These are phyloP conservation scores for Pisolithus marmoratus DNA, from an alignment of 768 basidiomycete species.

Conservation along the genomic window DNA sequence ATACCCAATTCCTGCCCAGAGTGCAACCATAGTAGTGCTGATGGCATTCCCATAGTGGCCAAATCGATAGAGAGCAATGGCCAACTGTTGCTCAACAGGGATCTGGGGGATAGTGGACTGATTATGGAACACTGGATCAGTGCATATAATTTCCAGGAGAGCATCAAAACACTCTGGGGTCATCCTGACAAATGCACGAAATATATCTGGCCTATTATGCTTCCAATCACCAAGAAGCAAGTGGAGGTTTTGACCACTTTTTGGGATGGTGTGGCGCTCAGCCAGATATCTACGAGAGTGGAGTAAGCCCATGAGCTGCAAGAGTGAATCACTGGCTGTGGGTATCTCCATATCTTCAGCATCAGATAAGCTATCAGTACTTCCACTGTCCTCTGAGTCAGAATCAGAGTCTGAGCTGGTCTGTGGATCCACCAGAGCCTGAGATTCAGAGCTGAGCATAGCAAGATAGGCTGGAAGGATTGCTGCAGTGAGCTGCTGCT, in stretches of 20 bases:
- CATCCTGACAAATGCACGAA: too few species aligned
- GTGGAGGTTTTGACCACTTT: background rate
- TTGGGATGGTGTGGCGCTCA: background rate
- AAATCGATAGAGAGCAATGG: conserved; percentile 35
- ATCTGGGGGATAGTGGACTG: background rate
- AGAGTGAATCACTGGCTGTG: too few species aligned
- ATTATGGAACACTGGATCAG: background rate
- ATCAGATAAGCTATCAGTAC: too few species aligned
- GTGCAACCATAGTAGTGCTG: conserved; percentile 33
- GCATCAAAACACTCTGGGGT: background rate
- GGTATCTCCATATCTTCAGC: too few species aligned
- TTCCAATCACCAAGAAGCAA: background rate
- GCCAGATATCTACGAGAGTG: background rate
- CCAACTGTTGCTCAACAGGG: conserved; percentile 26
- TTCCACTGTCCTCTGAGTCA: too few species aligned
- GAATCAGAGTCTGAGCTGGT: too few species aligned
- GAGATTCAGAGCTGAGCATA: too few species aligned
- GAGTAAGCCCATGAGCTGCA: background rate
- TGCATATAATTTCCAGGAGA: background rate
- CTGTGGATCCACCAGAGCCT: too few species aligned
- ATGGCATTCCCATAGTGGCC: conserved; percentile 40
- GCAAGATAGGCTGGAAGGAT: too few species aligned
- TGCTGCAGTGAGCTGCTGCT: too few species aligned
- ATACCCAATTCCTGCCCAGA: conserved; percentile 33
- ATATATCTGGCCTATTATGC: too few species aligned